Conservation (phyloP, 495 filamentous ascomycete genomes). For the Aspergillus panamensis region DNA sequence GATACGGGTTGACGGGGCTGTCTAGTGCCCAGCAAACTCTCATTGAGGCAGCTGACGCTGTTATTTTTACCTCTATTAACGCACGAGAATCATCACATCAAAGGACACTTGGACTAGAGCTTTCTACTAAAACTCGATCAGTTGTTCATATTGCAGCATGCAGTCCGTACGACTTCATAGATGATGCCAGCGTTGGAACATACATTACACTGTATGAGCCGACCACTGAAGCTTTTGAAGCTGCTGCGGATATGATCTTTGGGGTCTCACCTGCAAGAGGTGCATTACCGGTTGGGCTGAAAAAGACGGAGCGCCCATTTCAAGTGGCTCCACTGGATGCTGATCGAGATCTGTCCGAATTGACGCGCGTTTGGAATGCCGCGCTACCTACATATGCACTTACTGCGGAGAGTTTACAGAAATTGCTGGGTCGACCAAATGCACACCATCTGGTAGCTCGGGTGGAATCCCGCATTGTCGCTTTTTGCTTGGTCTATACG, state of each 20-base stretch:
- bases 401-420: slow-evolving; percentile 25
- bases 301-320: slow-evolving; percentile 18
- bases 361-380: slow-evolving; percentile 35
- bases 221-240: slow-evolving; percentile 43
- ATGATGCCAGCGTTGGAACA: slow-evolving; percentile 36
- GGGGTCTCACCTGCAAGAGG: slow-evolving; percentile 32
- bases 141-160: slow-evolving; percentile 44
- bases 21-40: slow-evolving; percentile 28
- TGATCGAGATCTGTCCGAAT: slow-evolving; percentile 28
- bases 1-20: slow-evolving; percentile 30
- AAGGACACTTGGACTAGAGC: slow-evolving; percentile 30
- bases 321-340: slow-evolving; percentile 22
- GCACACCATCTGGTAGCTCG: slow-evolving; percentile 39
- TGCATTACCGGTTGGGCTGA: slow-evolving; percentile 33
- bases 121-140: slow-evolving; percentile 29
- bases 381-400: slow-evolving; percentile 44
- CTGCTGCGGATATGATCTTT: slow-evolving; percentile 43
- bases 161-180: slow-evolving; percentile 49
- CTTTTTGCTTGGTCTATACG: slow-evolving; percentile 44
- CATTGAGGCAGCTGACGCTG: slow-evolving; percentile 37
- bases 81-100: slow-evolving; percentile 43
- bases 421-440: slow-evolving; percentile 26
- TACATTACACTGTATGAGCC: slow-evolving; percentile 50
- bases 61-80: slow-evolving; percentile 44
- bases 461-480: slow-evolving; percentile 29